Percentiles rank a stretch among this genome's conserved stretches.
phyloP scores from a whole-genome alignment of 2,329 filamentous ascomycete species.

The Microsporum audouinii region DNA sequence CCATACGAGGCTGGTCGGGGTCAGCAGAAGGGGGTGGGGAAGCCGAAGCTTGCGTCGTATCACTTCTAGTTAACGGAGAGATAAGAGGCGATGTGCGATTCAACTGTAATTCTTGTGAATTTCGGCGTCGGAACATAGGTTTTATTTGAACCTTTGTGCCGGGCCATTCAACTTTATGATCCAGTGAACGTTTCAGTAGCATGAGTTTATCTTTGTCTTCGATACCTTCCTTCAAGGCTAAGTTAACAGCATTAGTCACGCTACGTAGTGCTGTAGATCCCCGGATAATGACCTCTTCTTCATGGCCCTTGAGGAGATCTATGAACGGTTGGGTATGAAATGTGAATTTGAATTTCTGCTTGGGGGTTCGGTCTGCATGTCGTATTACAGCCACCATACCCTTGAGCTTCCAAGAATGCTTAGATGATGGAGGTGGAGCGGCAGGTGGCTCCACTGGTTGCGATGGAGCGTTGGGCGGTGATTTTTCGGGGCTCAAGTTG shows the following conservation, averaged over 20 bases:
- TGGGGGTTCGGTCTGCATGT: constrained; percentile 92
- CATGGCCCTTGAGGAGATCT: constrained; percentile 83
- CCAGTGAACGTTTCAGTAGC: constrained; percentile 70
- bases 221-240: constrained; percentile 63
- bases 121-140: constrained; percentile 92
- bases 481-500: background rate
- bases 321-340: constrained; percentile 97
- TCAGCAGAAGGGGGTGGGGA: constrained; percentile 14
- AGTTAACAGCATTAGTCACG: constrained; percentile 76
- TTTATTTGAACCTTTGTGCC: constrained; percentile 99
- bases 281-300: constrained; percentile 89
- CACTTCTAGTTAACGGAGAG: background rate
- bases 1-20: constrained; percentile 31
- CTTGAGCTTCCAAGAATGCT: constrained; percentile 96
- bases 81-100: constrained; percentile 16
- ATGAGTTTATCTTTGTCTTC: constrained; percentile 84
- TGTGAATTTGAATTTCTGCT: constrained; percentile 99
- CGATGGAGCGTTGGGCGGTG: background rate
- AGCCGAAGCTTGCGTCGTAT: constrained; percentile 11
- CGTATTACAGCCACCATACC: constrained; percentile 93
- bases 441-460: constrained; percentile 23
- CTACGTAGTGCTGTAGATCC: constrained; percentile 80
- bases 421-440: constrained; percentile 54
- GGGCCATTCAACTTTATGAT: constrained; percentile 86
- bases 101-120: constrained; percentile 46